phyloP scores from a whole-genome alignment of 345 rosid species.

The Syzygium grande region DNA sequence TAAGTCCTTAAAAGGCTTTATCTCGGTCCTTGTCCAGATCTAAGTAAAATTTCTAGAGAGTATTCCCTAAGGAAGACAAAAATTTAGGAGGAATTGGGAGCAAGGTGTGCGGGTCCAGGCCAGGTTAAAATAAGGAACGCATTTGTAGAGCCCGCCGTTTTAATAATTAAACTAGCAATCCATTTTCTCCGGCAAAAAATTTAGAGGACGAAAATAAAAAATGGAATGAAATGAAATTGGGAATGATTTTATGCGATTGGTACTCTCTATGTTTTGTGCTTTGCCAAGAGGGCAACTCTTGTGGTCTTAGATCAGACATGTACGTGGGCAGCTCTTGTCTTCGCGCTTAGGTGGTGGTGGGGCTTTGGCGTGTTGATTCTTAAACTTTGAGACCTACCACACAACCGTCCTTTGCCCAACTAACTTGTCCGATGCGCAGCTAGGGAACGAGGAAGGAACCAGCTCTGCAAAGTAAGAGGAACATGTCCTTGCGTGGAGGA shows the following conservation, averaged over 20 bases:
- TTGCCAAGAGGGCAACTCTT: background rate
- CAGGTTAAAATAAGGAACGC: no score
- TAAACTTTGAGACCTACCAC: background rate
- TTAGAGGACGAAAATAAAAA: no score
- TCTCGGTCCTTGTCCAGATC: no score
- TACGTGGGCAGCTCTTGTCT: background rate
- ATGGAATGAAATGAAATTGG: background rate
- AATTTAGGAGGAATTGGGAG: no score
- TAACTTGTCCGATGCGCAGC: background rate
- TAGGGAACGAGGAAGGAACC: background rate
- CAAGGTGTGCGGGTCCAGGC: no score
- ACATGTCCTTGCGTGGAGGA: background rate
- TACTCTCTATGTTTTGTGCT: background rate
- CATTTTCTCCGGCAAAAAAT: background rate
- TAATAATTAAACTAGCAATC: background rate
- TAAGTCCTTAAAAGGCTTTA: no score
- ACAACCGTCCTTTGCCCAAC: background rate
- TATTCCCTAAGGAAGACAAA: no score
- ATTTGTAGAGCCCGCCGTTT: no score
- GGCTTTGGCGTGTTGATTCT: background rate
- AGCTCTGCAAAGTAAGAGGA: background rate
- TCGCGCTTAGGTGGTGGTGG: background rate
- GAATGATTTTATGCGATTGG: background rate
- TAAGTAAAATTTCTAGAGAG: no score
- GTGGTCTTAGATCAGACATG: background rate